A percentile compares a stretch with the other conserved stretches of the same genome.
phyloP scores from a whole-genome alignment of 140 eudicot species.

The Stevia rebaudiana region DNA sequence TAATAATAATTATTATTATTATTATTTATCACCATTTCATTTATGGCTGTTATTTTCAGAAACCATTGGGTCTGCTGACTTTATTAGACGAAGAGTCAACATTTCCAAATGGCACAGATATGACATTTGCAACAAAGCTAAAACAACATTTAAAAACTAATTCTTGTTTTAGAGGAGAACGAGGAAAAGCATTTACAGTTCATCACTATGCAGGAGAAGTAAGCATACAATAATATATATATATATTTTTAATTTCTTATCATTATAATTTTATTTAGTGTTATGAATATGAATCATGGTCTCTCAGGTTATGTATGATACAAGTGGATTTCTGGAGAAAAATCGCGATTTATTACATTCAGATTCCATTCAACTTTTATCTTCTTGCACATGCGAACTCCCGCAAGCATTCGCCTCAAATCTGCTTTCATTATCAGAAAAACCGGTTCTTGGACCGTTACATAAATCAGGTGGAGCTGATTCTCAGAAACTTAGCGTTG shows the following conservation, averaged over 20 bases:
- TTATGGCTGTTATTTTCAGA: slow-evolving; percentile 45
- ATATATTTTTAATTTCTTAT: not conserved
- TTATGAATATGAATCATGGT: not conserved
- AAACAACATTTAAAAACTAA: slow-evolving; percentile 73
- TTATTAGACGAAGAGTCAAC: slow-evolving; percentile 92
- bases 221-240: slow-evolving; percentile 26
- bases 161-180: slow-evolving; percentile 82
- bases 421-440: slow-evolving; percentile 72
- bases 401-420: slow-evolving; percentile 85
- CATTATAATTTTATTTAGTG: not conserved
- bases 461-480: slow-evolving; percentile 96
- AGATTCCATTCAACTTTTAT: slow-evolving; percentile 85
- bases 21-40: no score
- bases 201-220: slow-evolving; percentile 98
- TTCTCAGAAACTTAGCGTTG: slow-evolving; percentile 91
- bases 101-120: slow-evolving; percentile 88
- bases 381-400: slow-evolving; percentile 83
- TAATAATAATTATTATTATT: not conserved
- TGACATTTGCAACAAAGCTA: slow-evolving; percentile 76
- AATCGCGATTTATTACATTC: slow-evolving; percentile 82
- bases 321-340: slow-evolving; percentile 94
- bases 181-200: slow-evolving; percentile 80
- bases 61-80: slow-evolving; percentile 82
- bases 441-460: slow-evolving; percentile 76
- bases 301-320: slow-evolving; percentile 81